Conservation (phyloP, 345 rosid genomes). For the Psidium friedrichsthalianum region DNA sequence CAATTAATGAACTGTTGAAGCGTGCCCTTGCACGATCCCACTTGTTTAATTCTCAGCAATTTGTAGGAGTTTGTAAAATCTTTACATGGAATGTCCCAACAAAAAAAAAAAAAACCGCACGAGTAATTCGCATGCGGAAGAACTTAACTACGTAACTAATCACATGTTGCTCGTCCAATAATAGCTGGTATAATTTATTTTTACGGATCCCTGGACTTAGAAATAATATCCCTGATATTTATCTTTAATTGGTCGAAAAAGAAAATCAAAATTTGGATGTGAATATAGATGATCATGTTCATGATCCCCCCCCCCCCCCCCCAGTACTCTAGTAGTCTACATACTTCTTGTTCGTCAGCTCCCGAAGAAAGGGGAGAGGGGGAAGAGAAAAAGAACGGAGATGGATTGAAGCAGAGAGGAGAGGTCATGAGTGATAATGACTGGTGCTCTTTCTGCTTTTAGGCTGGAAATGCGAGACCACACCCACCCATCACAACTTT, state of each 20-base stretch:
- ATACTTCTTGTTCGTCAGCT: neutral
- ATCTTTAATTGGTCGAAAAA: neutral
- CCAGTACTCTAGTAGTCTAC: too few species aligned
- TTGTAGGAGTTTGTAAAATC: neutral
- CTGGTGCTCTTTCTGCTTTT: neutral
- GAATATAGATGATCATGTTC: neutral
- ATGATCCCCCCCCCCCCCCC: neutral
- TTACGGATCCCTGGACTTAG: neutral
- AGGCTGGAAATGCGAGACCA: conserved; percentile 8
- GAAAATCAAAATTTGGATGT: neutral
- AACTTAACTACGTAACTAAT: neutral
- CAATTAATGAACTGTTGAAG: neutral
- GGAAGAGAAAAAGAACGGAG: neutral
- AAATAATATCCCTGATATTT: neutral
- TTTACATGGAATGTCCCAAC: neutral
- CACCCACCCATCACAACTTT: conserved; percentile 13
- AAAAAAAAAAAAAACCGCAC: neutral
- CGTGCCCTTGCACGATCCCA: neutral
- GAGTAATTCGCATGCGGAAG: neutral
- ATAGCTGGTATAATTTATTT: neutral
- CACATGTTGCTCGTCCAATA: neutral
- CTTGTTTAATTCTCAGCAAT: neutral
- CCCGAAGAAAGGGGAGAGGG: neutral
- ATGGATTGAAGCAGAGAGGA: neutral
- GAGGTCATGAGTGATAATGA: neutral